phyloP scores from a whole-genome alignment of 495 filamentous ascomycete species.

The Talaromyces thailandensis region DNA sequence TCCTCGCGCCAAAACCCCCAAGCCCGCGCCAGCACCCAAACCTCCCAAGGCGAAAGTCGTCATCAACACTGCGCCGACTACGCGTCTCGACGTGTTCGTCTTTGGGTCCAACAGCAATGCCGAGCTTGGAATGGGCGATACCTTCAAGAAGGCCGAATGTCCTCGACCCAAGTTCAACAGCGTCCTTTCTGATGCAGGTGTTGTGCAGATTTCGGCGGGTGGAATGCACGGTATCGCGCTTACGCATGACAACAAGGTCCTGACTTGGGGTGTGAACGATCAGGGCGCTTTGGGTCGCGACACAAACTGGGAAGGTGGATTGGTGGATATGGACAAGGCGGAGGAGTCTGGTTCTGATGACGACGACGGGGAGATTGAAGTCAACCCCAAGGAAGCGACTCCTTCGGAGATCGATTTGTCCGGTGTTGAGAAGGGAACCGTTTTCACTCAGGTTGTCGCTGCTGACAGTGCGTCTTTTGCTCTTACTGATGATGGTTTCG shows the following conservation, averaged over 20 bases:
- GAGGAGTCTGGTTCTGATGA: conserved; percentile 30
- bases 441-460: conserved; percentile 51
- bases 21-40: not conserved
- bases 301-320: conserved; percentile 43
- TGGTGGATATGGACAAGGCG: conserved; percentile 38
- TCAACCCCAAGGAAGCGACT: conserved; percentile 52
- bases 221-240: conserved; percentile 61
- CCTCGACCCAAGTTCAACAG: conserved; percentile 43
- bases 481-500: conserved; percentile 52
- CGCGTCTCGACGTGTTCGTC: conserved; percentile 40
- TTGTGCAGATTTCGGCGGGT: conserved; percentile 54
- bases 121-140: conserved; percentile 45
- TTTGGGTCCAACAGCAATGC: conserved; percentile 41
- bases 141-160: conserved; percentile 34
- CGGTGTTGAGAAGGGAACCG: conserved; percentile 40
- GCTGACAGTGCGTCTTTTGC: conserved; percentile 56
- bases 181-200: conserved; percentile 39
- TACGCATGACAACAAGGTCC: conserved; percentile 54
- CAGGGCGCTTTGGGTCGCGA: conserved; percentile 57
- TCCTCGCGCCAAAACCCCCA: not conserved
- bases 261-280: conserved; percentile 69
- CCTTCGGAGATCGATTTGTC: conserved; percentile 39
- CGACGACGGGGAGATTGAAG: conserved; percentile 37
- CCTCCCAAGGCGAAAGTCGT: conserved; percentile 12
- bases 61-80: conserved; percentile 26